Evolutionary conservation across 495 filamentous ascomycete genomes (phyloP), one percentile per base, ranked within the genome.

Genomic region (Penicillium pancosmium): DNA sequence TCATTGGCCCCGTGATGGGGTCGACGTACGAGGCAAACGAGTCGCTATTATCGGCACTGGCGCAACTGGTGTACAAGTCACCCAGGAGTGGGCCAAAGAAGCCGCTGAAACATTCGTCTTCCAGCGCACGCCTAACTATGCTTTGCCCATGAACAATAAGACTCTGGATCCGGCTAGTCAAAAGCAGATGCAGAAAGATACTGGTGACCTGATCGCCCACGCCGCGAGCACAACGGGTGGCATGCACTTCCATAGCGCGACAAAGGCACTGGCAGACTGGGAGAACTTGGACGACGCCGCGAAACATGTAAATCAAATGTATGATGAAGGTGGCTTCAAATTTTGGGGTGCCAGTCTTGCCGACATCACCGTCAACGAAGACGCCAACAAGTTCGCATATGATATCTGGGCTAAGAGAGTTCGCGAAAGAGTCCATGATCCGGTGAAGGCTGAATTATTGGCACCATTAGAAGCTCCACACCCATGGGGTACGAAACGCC

Each of bases 31-130:
- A 34, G 73, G 74, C 44, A 86, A 87, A 65, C 71, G 75, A 10
- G 69, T 75, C 38, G 82, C 80, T 13, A 70, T 87, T 41, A 80
- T 89, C 19, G 86, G 86, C 12, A 88, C 85, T 1, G 86, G 86
- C 7, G 78, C 84, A 0, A 76, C 80, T 0, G 85, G 84, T 0
- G 79, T 88, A 1, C 86, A 89, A 57, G 71, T 85, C 36, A 73
- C 73, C 1, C 84, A 87, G 55, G 78, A 78, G n/a, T 69, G 65
- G 61, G 81, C 70, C 9, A 72, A 70, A n/a, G 55, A 64, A 2
- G 82, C 74, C 0, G 67, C 43, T 2, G 56, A 66, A 6, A 65
- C 81, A 15, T 80, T 71, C 0, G 77, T 85, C 6, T 82, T 83
- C 60, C 82, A 84, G 52, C 72, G 82, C 2, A 83, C 81, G 0